phyloP scores from a whole-genome alignment of 805 yeast species.

The Sporopachydermia quercuum region DNA sequence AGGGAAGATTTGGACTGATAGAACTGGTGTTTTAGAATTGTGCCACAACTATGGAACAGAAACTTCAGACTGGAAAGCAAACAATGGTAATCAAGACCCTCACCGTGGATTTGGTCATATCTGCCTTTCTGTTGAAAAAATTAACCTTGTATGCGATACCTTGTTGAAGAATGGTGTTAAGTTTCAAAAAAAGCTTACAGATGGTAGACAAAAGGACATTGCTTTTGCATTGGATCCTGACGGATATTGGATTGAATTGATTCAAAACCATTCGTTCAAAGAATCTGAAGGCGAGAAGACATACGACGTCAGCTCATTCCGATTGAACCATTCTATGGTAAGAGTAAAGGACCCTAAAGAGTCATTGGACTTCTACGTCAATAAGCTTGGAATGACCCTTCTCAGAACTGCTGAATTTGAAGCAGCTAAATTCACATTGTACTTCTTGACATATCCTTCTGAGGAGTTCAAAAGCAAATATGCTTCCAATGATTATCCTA shows the following conservation, averaged over 20 bases:
- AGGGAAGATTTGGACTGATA: slow-evolving; percentile 23
- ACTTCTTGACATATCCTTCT: slow-evolving; percentile 64
- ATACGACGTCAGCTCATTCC: slow-evolving; percentile 27
- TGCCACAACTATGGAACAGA: slow-evolving; percentile 71
- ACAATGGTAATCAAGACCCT: slow-evolving; percentile 77
- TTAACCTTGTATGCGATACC: slow-evolving; percentile 41
- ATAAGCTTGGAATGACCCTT: slow-evolving; percentile 70
- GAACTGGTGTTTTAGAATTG: slow-evolving; percentile 67
- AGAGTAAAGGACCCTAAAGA: slow-evolving; percentile 74
- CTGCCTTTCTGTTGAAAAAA: slow-evolving; percentile 74
- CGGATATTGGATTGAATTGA: slow-evolving; percentile 91
- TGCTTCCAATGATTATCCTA: slow-evolving; percentile 16
- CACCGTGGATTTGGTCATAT: slow-evolving; percentile 90
- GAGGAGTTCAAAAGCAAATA: slow-evolving; percentile 27
- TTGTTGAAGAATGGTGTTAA: slow-evolving; percentile 48
- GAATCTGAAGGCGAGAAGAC: slow-evolving; percentile 24
- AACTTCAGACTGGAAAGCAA: slow-evolving; percentile 35
- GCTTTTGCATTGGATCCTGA: slow-evolving; percentile 94
- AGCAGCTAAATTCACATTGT: slow-evolving; percentile 68
- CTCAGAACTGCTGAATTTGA: slow-evolving; percentile 40
- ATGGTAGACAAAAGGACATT: slow-evolving; percentile 86
- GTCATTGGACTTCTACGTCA: slow-evolving; percentile 65
- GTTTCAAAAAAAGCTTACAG: slow-evolving; percentile 72
- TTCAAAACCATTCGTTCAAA: slow-evolving; percentile 36
- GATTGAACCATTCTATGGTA: slow-evolving; percentile 84